Conservation (phyloP, 495 filamentous ascomycete genomes). For the Annulohypoxylon moriforme region DNA sequence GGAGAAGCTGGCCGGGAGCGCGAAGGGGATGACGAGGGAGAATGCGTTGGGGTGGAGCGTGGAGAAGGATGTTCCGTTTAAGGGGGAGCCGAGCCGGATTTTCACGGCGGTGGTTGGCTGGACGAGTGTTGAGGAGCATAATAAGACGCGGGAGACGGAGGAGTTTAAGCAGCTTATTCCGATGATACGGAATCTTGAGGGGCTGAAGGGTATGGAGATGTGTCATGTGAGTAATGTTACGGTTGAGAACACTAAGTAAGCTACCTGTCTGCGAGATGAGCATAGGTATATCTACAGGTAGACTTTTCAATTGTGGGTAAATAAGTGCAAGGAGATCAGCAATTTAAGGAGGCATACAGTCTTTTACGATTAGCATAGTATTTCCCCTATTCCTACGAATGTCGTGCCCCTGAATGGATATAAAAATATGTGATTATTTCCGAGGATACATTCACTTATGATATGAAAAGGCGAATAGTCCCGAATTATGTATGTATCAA, state of each 20-base stretch:
- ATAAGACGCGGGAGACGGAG: conserved; percentile 57
- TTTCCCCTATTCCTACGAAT: background rate
- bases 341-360: background rate
- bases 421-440: background rate
- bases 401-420: background rate
- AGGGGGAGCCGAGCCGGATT: conserved; percentile 55
- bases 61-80: conserved; percentile 57
- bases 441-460: background rate
- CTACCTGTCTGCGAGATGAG: no score
- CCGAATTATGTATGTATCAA: background rate
- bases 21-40: conserved; percentile 45
- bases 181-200: conserved; percentile 7
- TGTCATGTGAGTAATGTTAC: conserved; percentile 26
- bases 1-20: background rate
- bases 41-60: conserved; percentile 56
- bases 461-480: no score
- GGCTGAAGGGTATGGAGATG: conserved; percentile 34
- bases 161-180: conserved; percentile 51
- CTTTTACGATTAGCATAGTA: no score
- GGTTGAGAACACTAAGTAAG: conserved; percentile 4
- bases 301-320: background rate
- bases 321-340: background rate
- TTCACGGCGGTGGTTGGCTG: conserved; percentile 62
- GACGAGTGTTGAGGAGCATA: conserved; percentile 65
- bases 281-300: background rate